These are phyloP conservation scores for Gnaphalium uliginosum DNA, from an alignment of 129 eudicot genomes.

Conservation along the genomic window DNA sequence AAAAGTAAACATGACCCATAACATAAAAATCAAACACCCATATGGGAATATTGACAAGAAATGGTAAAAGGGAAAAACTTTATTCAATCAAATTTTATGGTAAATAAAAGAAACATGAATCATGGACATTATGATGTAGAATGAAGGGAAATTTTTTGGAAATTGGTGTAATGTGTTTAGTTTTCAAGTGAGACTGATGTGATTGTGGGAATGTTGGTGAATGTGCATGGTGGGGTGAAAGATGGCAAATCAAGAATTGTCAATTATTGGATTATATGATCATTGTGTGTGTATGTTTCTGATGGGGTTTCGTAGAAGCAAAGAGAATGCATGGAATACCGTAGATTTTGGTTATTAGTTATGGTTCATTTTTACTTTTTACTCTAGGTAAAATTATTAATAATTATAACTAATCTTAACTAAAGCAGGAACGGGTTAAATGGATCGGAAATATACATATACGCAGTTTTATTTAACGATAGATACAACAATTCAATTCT, in stretches of 20 bases:
- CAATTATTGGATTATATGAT: background rate
- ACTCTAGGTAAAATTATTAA: too few relatives aligned
- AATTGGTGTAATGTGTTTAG: conserved; percentile 5
- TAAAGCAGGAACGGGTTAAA: background rate
- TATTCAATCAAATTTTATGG: background rate
- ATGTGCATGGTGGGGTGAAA: conserved; percentile 1
- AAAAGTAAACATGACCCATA: conserved; percentile 27
- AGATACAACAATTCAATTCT: too few relatives aligned
- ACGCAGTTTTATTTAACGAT: too few relatives aligned
- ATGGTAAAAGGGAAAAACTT: conserved; percentile 8
- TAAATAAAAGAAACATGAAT: too few relatives aligned
- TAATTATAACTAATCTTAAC: background rate
- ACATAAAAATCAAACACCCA: conserved; percentile 24
- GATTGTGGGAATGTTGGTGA: conserved; percentile 6
- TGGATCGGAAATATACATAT: background rate
- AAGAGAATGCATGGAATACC: background rate
- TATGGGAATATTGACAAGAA: conserved; percentile 22
- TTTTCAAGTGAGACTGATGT: background rate
- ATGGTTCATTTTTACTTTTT: too few relatives aligned
- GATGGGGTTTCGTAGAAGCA: background rate
- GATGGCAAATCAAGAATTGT: background rate
- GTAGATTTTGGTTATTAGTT: background rate
- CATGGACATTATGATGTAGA: conserved; percentile 4
- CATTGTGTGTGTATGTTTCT: background rate
- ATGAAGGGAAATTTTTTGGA: conserved; percentile 1